These are phyloP conservation scores for Butyriboletus loyo DNA, from an alignment of 768 basidiomycete genomes.

Conservation along the genomic window DNA sequence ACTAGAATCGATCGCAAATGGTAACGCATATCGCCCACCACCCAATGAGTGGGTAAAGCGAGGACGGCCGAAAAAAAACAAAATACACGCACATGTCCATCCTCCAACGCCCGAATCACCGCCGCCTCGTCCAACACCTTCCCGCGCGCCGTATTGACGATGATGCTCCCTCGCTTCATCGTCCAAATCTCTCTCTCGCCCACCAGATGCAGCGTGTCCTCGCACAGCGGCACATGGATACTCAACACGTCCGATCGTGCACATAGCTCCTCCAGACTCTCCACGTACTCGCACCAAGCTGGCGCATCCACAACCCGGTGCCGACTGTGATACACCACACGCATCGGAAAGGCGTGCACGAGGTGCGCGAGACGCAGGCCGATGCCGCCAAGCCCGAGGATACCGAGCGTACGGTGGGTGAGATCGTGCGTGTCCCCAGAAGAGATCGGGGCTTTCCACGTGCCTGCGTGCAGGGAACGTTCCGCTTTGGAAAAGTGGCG, in stretches of 20 bases:
- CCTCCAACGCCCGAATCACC: slow-evolving; percentile 79
- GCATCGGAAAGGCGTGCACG: slow-evolving; percentile 83
- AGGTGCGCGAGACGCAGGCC: slow-evolving; percentile 69
- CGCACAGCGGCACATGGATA: slow-evolving; percentile 77
- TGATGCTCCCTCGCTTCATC: slow-evolving; percentile 73
- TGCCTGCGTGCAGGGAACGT: slow-evolving; percentile 43
- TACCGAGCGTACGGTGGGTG: slow-evolving; percentile 64
- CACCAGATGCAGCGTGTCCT: slow-evolving; percentile 71
- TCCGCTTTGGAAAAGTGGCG: slow-evolving; percentile 72
- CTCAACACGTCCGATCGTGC: slow-evolving; percentile 78
- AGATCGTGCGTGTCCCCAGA: slow-evolving; percentile 57
- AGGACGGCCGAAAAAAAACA: too few relatives aligned
- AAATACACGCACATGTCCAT: slow-evolving; percentile 85
- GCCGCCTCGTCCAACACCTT: slow-evolving; percentile 88
- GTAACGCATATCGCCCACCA: not conserved
- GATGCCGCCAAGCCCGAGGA: slow-evolving; percentile 78
- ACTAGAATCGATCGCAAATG: not conserved
- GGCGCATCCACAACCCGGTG: slow-evolving; percentile 57
- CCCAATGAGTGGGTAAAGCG: too few relatives aligned
- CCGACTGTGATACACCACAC: slow-evolving; percentile 77
- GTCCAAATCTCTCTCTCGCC: slow-evolving; percentile 72
- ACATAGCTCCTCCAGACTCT: slow-evolving; percentile 61
- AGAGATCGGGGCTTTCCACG: slow-evolving; percentile 58
- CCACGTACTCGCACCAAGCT: slow-evolving; percentile 75
- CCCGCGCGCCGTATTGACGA: slow-evolving; percentile 90